phyloP scores from a whole-genome alignment of 352 stramenopile species.

The Pythium phragmitis region DNA sequence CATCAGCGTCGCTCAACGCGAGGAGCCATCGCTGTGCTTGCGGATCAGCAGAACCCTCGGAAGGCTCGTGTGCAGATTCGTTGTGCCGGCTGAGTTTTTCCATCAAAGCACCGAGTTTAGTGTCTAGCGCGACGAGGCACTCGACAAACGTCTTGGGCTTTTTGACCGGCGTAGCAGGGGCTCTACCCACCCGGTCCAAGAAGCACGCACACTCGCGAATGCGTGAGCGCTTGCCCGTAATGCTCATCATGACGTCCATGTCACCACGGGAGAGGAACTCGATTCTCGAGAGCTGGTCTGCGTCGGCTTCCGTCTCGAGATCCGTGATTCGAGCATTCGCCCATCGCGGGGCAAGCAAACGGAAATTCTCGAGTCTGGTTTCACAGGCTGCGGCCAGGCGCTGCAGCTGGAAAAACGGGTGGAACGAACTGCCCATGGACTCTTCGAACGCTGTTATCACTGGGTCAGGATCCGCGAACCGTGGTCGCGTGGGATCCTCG shows the following conservation, averaged over 20 bases:
- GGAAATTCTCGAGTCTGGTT: slow-evolving; percentile 24
- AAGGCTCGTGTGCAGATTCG: not conserved
- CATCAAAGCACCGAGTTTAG: not conserved
- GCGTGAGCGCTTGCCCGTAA: slow-evolving; percentile 16
- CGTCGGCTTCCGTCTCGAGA: not conserved
- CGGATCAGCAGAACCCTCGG: not conserved
- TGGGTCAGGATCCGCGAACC: not conserved
- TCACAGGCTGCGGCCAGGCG: slow-evolving; percentile 23
- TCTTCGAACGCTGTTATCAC: slow-evolving; percentile 9
- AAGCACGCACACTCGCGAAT: slow-evolving; percentile 10
- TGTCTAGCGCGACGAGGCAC: not conserved
- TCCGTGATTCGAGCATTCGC: slow-evolving; percentile 19
- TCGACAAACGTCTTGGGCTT: slow-evolving; percentile 22
- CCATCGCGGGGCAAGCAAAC: slow-evolving; percentile 28
- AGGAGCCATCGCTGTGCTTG: slow-evolving; percentile 28
- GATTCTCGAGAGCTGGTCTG: slow-evolving; percentile 4
- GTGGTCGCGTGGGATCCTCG: not conserved
- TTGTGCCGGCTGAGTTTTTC: not conserved
- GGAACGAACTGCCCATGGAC: slow-evolving; percentile 40
- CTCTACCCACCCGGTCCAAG: not conserved
- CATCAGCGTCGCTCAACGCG: slow-evolving; percentile 49
- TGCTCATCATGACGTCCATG: not conserved
- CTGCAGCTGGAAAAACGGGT: slow-evolving; percentile 54
- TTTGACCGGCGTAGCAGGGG: not conserved
- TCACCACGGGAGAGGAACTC: not conserved